phyloP scores from a whole-genome alignment of 176 grass and related monocot species.

The Carex kokanica region DNA sequence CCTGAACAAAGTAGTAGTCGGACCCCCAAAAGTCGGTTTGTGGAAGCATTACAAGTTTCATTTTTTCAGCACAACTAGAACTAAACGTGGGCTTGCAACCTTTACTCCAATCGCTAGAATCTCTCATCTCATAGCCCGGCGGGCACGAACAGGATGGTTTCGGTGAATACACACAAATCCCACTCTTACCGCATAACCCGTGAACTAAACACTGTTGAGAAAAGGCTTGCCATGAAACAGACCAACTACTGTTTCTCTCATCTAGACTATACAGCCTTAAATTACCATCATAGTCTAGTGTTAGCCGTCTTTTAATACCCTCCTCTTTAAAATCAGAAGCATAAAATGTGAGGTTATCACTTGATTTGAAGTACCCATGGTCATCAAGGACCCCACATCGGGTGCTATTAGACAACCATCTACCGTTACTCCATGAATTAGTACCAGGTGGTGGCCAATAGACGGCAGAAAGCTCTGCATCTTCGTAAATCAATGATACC shows the following conservation, averaged over 20 bases:
- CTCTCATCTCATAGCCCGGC: slow-evolving; percentile 42
- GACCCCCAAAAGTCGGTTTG: slow-evolving; percentile 57
- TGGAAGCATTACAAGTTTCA: slow-evolving; percentile 35
- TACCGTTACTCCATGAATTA: slow-evolving; percentile 37
- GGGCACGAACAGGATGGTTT: slow-evolving; percentile 42
- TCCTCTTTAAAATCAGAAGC: slow-evolving; percentile 32
- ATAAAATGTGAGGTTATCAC: slow-evolving; percentile 44
- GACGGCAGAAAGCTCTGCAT: slow-evolving; percentile 42
- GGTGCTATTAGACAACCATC: slow-evolving; percentile 47
- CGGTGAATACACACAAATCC: slow-evolving; percentile 48
- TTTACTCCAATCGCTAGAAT: slow-evolving; percentile 42
- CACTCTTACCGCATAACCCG: slow-evolving; percentile 50
- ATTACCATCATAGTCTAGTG: slow-evolving; percentile 59
- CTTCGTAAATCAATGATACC: slow-evolving; percentile 54
- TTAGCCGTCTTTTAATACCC: slow-evolving; percentile 42
- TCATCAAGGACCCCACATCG: slow-evolving; percentile 41
- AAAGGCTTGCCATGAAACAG: slow-evolving; percentile 46
- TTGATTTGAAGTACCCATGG: slow-evolving; percentile 42
- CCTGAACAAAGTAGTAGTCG: slow-evolving; percentile 38
- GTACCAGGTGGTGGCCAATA: slow-evolving; percentile 54
- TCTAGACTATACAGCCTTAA: slow-evolving; percentile 58
- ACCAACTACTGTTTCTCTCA: slow-evolving; percentile 21
- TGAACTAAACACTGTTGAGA: slow-evolving; percentile 35
- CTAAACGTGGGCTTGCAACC: slow-evolving; percentile 44
- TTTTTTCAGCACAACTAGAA: slow-evolving; percentile 28